These are phyloP conservation scores for Aureobasidium pullulans DNA, from an alignment of 2,329 filamentous ascomycete genomes.

Conservation along the genomic window DNA sequence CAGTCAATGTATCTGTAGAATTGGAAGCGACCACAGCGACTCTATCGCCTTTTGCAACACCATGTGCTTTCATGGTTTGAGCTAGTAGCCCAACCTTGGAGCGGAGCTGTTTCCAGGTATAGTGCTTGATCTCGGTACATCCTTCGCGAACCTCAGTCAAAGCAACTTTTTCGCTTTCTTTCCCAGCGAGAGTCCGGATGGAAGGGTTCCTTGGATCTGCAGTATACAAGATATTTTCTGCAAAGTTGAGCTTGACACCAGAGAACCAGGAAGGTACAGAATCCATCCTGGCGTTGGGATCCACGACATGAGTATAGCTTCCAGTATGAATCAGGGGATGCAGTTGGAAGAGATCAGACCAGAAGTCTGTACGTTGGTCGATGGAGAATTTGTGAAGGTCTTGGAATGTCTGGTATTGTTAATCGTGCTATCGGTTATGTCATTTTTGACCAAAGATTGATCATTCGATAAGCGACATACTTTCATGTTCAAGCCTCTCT, in stretches of 20 bases:
- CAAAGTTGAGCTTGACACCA: slow-evolving; percentile 66
- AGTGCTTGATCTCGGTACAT: slow-evolving; percentile 41
- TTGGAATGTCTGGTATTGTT: slow-evolving; percentile 49
- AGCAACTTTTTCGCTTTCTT: slow-evolving; percentile 65
- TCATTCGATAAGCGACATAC: slow-evolving; percentile 31
- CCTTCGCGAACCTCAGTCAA: slow-evolving; percentile 68
- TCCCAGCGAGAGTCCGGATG: slow-evolving; percentile 47
- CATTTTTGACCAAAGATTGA: not conserved
- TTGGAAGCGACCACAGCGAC: slow-evolving; percentile 70
- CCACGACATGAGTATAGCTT: slow-evolving; percentile 46
- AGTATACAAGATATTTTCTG: slow-evolving; percentile 70
- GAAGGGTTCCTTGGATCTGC: slow-evolving; percentile 35
- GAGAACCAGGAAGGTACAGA: slow-evolving; percentile 69
- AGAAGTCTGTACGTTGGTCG: slow-evolving; percentile 56
- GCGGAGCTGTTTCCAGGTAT: slow-evolving; percentile 63
- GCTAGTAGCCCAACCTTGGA: slow-evolving; percentile 51
- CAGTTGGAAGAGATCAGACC: slow-evolving; percentile 54
- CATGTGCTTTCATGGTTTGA: slow-evolving; percentile 58
- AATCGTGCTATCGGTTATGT: not conserved
- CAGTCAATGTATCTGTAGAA: slow-evolving; percentile 63
- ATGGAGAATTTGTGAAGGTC: slow-evolving; percentile 67
- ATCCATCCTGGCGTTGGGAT: slow-evolving; percentile 63
- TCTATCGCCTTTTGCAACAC: slow-evolving; percentile 64
- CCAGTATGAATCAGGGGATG: slow-evolving; percentile 58
- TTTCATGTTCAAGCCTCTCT: slow-evolving; percentile 49